These are phyloP conservation scores for Magnaporthiopsis poae DNA, from an alignment of 2,329 filamentous ascomycete species.

Conservation along the genomic window DNA sequence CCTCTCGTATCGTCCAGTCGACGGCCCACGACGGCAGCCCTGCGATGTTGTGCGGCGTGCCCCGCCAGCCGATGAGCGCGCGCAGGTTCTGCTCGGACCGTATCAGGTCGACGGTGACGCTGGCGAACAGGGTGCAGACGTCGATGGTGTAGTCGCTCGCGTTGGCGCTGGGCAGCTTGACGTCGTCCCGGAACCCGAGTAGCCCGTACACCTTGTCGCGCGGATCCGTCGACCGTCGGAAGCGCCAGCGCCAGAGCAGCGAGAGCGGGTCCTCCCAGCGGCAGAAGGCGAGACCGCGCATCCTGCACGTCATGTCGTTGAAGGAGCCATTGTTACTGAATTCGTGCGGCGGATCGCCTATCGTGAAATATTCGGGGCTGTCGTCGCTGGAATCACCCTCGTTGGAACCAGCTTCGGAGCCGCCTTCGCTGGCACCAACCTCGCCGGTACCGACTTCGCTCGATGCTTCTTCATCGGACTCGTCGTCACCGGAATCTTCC, in stretches of 20 bases:
- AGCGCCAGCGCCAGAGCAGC: not conserved
- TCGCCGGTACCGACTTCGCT: too few relatives aligned
- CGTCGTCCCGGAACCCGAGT: not conserved
- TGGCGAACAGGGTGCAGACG: not conserved
- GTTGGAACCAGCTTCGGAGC: not conserved
- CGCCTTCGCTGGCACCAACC: too few relatives aligned
- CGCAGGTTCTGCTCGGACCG: not conserved
- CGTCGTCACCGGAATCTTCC: too few relatives aligned
- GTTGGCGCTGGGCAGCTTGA: not conserved
- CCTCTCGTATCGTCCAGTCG: not conserved
- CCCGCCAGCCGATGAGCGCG: not conserved
- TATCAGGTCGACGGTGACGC: not conserved
- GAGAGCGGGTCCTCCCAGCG: not conserved
- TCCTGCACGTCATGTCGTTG: not conserved
- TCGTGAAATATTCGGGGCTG: not conserved
- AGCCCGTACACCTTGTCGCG: not conserved
- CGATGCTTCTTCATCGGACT: too few relatives aligned
- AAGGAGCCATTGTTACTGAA: not conserved
- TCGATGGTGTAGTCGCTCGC: conserved; percentile 2
- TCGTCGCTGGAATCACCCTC: not conserved
- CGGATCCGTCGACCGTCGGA: conserved; percentile 1
- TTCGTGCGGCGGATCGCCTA: too few relatives aligned
- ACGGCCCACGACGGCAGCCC: conserved; percentile 1
- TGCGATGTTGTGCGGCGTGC: not conserved
- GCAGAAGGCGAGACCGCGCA: not conserved